Conservation (phyloP, 2,329 filamentous ascomycete genomes). For the Onygenales sp. region DNA sequence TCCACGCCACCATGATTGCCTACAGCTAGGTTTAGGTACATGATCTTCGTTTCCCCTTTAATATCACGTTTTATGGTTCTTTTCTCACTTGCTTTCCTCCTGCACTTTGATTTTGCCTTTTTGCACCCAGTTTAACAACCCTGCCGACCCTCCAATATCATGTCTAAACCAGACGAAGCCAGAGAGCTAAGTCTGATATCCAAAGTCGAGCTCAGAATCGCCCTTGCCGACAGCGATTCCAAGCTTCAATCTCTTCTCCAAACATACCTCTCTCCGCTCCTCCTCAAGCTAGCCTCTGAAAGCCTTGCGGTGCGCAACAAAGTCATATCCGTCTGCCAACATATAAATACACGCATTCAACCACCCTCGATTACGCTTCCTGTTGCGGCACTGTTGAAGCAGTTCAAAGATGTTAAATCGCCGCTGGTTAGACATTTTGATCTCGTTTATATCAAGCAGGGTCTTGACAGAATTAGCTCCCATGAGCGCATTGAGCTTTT, state of each 20-base stretch:
- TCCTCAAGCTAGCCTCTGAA: conserved; percentile 79
- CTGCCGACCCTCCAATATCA: neutral
- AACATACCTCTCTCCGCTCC: conserved; percentile 68
- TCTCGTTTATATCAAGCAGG: conserved; percentile 80
- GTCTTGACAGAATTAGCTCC: conserved; percentile 52
- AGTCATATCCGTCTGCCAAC: conserved; percentile 61
- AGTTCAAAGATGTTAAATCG: conserved; percentile 73
- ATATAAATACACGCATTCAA: conserved; percentile 58
- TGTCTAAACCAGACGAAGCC: conserved; percentile 21
- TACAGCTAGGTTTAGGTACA: neutral
- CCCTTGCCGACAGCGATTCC: conserved; percentile 69
- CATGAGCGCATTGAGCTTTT: conserved; percentile 62
- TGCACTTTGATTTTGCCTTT: neutral
- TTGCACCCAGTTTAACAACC: neutral
- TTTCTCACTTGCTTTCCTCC: neutral
- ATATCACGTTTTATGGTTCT: neutral
- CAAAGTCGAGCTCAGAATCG: conserved; percentile 77
- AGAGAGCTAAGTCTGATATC: conserved; percentile 74
- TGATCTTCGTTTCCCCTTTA: neutral
- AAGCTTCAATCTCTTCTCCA: conserved; percentile 72
- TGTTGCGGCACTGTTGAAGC: conserved; percentile 71
- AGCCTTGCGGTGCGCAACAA: conserved; percentile 72
- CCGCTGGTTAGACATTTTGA: conserved; percentile 79
- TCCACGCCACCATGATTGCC: conserved; percentile 2
- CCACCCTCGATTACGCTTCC: conserved; percentile 63